A percentile compares a stretch with the other conserved stretches of the same genome.
Conservation (phyloP, 306 rosid species). For the Sophora flavescens region DNA sequence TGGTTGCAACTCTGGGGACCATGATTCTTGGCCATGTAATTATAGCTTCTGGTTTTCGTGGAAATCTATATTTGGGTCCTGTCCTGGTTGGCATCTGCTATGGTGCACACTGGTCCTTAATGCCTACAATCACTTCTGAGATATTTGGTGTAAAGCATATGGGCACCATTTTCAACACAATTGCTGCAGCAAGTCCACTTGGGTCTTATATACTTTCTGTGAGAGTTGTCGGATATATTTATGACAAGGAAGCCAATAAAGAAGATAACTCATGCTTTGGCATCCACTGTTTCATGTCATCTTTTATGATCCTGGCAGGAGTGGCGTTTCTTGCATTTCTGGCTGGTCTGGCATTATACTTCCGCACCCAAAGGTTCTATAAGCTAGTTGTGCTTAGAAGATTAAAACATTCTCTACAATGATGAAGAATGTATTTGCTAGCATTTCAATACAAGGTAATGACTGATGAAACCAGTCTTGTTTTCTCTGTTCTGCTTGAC, state of each 20-base stretch:
- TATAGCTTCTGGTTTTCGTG: conserved; percentile 74
- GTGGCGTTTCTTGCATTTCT: conserved; percentile 69
- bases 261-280: conserved; percentile 66
- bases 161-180: conserved; percentile 91
- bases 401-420: conserved; percentile 48
- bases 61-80: conserved; percentile 80
- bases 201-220: conserved; percentile 93
- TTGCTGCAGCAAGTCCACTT: conserved; percentile 79
- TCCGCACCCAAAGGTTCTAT: conserved; percentile 75
- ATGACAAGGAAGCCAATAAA: conserved; percentile 63
- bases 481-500: conserved; percentile 33
- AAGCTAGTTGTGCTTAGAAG: conserved; percentile 57
- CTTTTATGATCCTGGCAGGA: conserved; percentile 76
- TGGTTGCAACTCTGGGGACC: conserved; percentile 59
- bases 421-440: conserved; percentile 13
- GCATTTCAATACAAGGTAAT: conserved; percentile 44
- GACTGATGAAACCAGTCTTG: conserved; percentile 38
- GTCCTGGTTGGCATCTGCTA: conserved; percentile 82
- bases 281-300: conserved; percentile 71
- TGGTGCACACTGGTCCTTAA: conserved; percentile 93
- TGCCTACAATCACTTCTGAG: conserved; percentile 90
- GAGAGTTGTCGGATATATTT: conserved; percentile 75
- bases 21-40: conserved; percentile 72
- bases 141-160: conserved; percentile 81
- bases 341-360: conserved; percentile 64